phyloP scores from a whole-genome alignment of 2,329 filamentous ascomycete genomes.

The Metarhizium rileyi region DNA sequence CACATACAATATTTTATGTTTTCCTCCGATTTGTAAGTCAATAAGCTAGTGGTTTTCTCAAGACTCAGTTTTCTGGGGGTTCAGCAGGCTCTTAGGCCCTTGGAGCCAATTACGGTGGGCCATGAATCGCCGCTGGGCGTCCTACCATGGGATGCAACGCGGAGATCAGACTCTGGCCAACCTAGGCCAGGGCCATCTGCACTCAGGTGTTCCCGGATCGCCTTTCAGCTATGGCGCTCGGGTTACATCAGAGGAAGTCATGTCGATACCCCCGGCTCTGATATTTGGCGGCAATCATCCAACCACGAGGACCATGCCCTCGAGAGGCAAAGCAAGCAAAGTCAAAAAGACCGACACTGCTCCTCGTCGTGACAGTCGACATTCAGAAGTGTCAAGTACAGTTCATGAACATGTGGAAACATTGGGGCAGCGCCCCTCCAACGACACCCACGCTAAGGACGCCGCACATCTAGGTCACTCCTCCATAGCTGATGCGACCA shows the following conservation, averaged over 20 bases:
- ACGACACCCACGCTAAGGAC: slow-evolving; percentile 1
- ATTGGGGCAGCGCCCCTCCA: slow-evolving; percentile 9
- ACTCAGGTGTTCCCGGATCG: slow-evolving; percentile 13
- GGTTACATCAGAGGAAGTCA: background rate
- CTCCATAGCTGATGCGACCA: background rate
- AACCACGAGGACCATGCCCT: slow-evolving; percentile 11
- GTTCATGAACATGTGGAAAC: slow-evolving; percentile 24
- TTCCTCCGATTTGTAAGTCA: background rate
- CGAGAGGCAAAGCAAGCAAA: slow-evolving; percentile 31
- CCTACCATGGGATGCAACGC: slow-evolving; percentile 4
- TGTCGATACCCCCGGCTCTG: slow-evolving; percentile 1
- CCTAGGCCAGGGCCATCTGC: slow-evolving; percentile 12
- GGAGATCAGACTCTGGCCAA: background rate
- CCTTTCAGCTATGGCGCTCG: background rate
- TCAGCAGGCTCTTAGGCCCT: background rate
- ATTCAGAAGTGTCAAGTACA: slow-evolving; percentile 14
- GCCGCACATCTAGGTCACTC: slow-evolving; percentile 1
- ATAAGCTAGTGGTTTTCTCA: background rate
- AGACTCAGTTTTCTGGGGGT: background rate
- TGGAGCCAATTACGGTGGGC: slow-evolving; percentile 1
- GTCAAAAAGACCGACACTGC: slow-evolving; percentile 30
- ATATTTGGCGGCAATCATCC: background rate
- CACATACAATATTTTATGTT: background rate
- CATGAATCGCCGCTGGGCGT: background rate
- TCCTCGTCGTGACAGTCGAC: slow-evolving; percentile 13